Base-by-base conservation (phyloP, 441 rosid genomes). In the Iberis amara region DNA sequence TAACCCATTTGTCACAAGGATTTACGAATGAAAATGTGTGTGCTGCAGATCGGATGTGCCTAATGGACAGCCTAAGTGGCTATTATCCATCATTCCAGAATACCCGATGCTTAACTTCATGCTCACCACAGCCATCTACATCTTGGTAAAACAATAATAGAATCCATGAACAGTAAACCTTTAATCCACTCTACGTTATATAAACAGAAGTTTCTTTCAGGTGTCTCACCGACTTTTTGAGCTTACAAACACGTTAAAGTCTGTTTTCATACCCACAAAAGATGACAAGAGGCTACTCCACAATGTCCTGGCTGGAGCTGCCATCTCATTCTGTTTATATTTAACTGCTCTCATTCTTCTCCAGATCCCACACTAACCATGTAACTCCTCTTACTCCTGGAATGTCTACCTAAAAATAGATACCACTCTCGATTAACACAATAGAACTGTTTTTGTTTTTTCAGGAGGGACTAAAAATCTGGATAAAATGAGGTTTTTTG, bases 21-120 rank as follows among this genome's bases (percentile, higher is more conserved):
- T 42, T 30, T 24, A 45, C 2, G 48, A 39, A 28, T 14, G 47
- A 11, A 11, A 52, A 26, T 8, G 21, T 38, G 11, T 53, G 24
- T 59, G 37, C 1, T 75, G 70, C 95, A 94, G 97, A 73, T 86
- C 97, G 0, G 71, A 80, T 57, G 1, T 76, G 23, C 82, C 99
- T 46, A 74, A 86, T 60, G 99, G 99, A 56, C 99, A 94, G 65
- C 99, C 97, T 2, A 94, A 89, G 66, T 94, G 92, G 97, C 92
- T 94, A 55, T 84, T 89, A 65, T 80, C 85, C 60, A 9, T 94
- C 50, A 78, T 94, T 71, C 99, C 97, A n/a, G 95, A 76, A 43
- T 89, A 86, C 70, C 99, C 99, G 9, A 39, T 86, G 79, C 83
- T 94, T 45, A 94, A 94, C 77, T 94, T 86, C 71, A 86, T 86